These are phyloP conservation scores for Candida smagusa DNA, from an alignment of 1,139 yeast genomes.

Conservation along the genomic window DNA sequence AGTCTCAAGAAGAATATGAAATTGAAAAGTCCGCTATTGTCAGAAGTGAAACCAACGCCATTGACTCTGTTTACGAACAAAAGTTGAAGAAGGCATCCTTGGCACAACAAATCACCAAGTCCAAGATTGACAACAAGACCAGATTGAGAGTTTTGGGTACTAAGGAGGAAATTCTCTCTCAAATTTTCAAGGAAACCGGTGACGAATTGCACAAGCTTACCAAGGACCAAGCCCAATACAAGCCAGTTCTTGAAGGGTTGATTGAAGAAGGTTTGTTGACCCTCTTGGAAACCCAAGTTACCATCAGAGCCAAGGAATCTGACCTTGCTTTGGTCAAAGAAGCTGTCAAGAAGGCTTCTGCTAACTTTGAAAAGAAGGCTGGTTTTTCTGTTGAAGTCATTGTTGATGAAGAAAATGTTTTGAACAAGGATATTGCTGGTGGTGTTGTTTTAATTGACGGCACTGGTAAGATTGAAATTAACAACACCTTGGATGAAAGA, in stretches of 20 bases:
- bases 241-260: slow-evolving; percentile 67
- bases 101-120: slow-evolving; percentile 92
- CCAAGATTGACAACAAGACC: slow-evolving; percentile 92
- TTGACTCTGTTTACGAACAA: slow-evolving; percentile 76
- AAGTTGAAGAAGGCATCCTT: slow-evolving; percentile 88
- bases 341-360: slow-evolving; percentile 60
- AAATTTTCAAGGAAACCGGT: slow-evolving; percentile 70
- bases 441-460: slow-evolving; percentile 75
- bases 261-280: slow-evolving; percentile 81
- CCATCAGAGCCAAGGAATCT: slow-evolving; percentile 63
- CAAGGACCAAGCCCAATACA: slow-evolving; percentile 50
- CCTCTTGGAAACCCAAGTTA: slow-evolving; percentile 66
- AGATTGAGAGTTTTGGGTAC: slow-evolving; percentile 86
- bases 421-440: slow-evolving; percentile 70
- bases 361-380: slow-evolving; percentile 58
- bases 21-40: slow-evolving; percentile 95
- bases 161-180: slow-evolving; percentile 76
- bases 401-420: slow-evolving; percentile 54
- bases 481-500: slow-evolving; percentile 94
- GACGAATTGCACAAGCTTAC: slow-evolving; percentile 56
- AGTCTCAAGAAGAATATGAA: slow-evolving; percentile 98
- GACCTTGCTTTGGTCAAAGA: slow-evolving; percentile 66
- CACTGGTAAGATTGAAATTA: slow-evolving; percentile 79
- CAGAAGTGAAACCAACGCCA: slow-evolving; percentile 85
- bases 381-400: slow-evolving; percentile 46